These are phyloP conservation scores for Leucaena leucocephala DNA, from an alignment of 306 rosid genomes.

Conservation along the genomic window DNA sequence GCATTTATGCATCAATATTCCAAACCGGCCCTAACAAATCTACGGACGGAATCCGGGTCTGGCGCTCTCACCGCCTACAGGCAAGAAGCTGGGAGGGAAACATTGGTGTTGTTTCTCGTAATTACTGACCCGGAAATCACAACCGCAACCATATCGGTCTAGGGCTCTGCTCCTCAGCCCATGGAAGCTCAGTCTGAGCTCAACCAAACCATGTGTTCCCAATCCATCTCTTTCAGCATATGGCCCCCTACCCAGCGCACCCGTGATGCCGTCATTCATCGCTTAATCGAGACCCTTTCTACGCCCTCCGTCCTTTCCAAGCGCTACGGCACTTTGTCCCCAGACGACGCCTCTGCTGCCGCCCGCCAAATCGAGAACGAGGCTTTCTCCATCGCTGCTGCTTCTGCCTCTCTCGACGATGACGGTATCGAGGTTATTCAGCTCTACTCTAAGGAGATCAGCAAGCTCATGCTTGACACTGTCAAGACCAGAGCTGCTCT, in stretches of 20 bases:
- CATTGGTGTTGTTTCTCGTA: too few species aligned
- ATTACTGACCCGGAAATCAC: too few species aligned
- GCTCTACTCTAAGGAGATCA: conserved; percentile 93
- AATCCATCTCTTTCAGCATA: conserved; percentile 55
- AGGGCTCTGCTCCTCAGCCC: conserved; percentile 6
- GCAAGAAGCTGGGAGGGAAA: too few species aligned
- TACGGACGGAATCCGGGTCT: too few species aligned
- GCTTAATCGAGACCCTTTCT: conserved; percentile 76
- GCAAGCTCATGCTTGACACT: conserved; percentile 86
- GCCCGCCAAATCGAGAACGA: conserved; percentile 75
- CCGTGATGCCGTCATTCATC: conserved; percentile 80
- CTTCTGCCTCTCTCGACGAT: conserved; percentile 53
- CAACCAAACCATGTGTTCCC: neutral
- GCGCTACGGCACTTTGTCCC: conserved; percentile 75
- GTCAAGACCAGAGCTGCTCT: conserved; percentile 57
- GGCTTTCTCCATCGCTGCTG: conserved; percentile 53
- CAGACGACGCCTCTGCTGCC: conserved; percentile 56
- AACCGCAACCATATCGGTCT: conserved; percentile 31
- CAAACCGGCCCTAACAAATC: too few species aligned
- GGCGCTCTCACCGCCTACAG: too few species aligned
- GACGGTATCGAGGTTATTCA: conserved; percentile 86
- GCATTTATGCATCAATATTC: too few species aligned
- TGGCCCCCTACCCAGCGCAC: conserved; percentile 97
- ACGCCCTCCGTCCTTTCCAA: conserved; percentile 80
- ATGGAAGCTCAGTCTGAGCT: neutral